Percentiles rank a stretch among this genome's conserved stretches.
Evolutionary conservation across 805 yeast species (phyloP).

Genomic region (Candida awuae): DNA sequence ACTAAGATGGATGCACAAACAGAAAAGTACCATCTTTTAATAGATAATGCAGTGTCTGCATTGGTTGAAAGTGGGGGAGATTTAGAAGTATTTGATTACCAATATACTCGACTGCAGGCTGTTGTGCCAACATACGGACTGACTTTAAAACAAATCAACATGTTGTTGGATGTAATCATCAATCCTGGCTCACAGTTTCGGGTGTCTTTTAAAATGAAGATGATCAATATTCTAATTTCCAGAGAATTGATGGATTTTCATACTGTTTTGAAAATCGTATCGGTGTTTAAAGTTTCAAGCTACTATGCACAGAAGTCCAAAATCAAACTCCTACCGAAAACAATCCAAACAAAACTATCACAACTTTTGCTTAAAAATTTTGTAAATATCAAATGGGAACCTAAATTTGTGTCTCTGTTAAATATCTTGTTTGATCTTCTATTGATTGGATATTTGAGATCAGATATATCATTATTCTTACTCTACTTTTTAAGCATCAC

Average conservation of each 20-base stretch:
- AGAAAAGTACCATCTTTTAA: constrained; percentile 11
- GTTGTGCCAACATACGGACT: constrained; percentile 24
- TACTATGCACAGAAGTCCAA: constrained; percentile 16
- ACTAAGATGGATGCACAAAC: constrained; percentile 6
- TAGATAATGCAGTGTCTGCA: constrained; percentile 1
- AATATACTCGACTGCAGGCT: constrained; percentile 9
- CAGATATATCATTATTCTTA: constrained; percentile 16
- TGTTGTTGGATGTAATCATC: constrained; percentile 17
- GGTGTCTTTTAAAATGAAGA: constrained; percentile 13
- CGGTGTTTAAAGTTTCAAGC: constrained; percentile 18
- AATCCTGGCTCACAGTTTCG: constrained; percentile 10
- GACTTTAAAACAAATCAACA: constrained; percentile 13
- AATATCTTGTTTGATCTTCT: constrained; percentile 22
- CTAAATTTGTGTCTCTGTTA: constrained; percentile 15
- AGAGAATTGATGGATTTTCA: constrained; percentile 20
- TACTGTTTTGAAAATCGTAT: constrained; percentile 16
- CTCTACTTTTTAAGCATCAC: constrained; percentile 13
- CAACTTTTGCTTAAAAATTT: constrained; percentile 18
- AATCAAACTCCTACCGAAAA: constrained; percentile 7
- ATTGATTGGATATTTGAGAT: constrained; percentile 24
- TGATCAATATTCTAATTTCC: constrained; percentile 14
- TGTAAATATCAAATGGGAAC: constrained; percentile 18
- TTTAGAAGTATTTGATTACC: constrained; percentile 1
- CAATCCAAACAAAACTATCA: constrained; percentile 17
- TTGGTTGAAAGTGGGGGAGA: neutral